A percentile compares a stretch with the other conserved stretches of the same genome.
phyloP scores from a whole-genome alignment of 768 basidiomycete genomes.

The Russula abietina region DNA sequence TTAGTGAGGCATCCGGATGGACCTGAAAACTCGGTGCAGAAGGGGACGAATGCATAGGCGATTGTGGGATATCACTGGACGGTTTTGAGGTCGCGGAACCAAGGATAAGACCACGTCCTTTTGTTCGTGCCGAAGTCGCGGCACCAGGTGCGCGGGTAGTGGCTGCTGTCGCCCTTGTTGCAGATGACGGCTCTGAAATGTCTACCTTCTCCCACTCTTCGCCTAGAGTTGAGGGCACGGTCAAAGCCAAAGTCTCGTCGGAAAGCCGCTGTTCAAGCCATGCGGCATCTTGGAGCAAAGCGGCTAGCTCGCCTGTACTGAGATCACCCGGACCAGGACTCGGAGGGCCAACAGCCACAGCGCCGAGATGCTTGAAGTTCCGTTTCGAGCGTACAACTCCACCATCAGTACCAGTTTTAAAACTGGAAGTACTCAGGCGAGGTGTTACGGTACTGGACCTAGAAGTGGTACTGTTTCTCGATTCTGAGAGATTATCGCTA shows the following conservation, averaged over 20 bases:
- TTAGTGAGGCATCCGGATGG: slow-evolving; percentile 31
- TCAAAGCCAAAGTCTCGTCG: slow-evolving; percentile 35
- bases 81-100: not conserved
- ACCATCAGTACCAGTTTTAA: slow-evolving; percentile 24
- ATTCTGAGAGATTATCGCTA: slow-evolving; percentile 8
- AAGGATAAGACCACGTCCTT: slow-evolving; percentile 17
- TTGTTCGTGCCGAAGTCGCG: slow-evolving; percentile 12
- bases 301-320: slow-evolving; percentile 46
- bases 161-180: not conserved
- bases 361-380: slow-evolving; percentile 25
- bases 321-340: slow-evolving; percentile 51
- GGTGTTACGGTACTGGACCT: slow-evolving; percentile 21
- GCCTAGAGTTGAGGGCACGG: slow-evolving; percentile 20
- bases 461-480: slow-evolving; percentile 11
- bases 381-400: slow-evolving; percentile 25
- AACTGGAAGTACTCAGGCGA: slow-evolving; percentile 19
- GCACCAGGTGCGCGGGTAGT: slow-evolving; percentile 15
- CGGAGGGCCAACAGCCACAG: slow-evolving; percentile 32
- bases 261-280: slow-evolving; percentile 49
- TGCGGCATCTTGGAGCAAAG: slow-evolving; percentile 53
- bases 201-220: slow-evolving; percentile 12
- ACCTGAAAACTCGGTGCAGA: slow-evolving; percentile 19
- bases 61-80: not conserved
- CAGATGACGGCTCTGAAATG: not conserved
- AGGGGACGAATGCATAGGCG: slow-evolving; percentile 13